Evolutionary conservation across 768 basidiomycete genomes (phyloP).

Genomic region (Leucocoprinus birnbaumii): DNA sequence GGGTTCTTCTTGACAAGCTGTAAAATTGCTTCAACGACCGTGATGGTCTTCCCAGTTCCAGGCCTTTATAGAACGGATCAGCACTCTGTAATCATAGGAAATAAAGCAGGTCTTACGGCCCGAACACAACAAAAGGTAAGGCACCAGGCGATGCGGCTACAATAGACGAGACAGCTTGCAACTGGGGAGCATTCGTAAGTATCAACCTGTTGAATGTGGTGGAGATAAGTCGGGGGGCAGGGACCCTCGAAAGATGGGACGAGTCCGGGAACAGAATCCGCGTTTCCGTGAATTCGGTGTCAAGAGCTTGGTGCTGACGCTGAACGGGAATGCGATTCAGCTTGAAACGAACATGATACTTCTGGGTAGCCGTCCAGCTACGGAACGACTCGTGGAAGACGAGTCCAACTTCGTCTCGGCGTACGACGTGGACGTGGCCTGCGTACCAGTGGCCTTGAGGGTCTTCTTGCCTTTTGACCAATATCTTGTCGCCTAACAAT

Average conservation of each 20-base stretch:
- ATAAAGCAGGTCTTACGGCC: slow-evolving; percentile 46
- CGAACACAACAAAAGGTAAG: slow-evolving; percentile 58
- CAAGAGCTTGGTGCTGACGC: slow-evolving; percentile 59
- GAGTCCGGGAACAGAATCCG: slow-evolving; percentile 49
- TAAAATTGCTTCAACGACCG: slow-evolving; percentile 54
- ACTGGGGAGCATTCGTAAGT: slow-evolving; percentile 41
- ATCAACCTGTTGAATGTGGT: slow-evolving; percentile 41
- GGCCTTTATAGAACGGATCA: slow-evolving; percentile 32
- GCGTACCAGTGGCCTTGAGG: slow-evolving; percentile 48
- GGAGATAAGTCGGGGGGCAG: slow-evolving; percentile 10
- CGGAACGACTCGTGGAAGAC: slow-evolving; percentile 45
- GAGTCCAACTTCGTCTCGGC: slow-evolving; percentile 46
- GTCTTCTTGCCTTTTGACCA: slow-evolving; percentile 41
- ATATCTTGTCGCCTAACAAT: slow-evolving; percentile 48
- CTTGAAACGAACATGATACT: slow-evolving; percentile 53
- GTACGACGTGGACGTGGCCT: slow-evolving; percentile 55
- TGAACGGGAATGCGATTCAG: slow-evolving; percentile 54
- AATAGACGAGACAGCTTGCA: slow-evolving; percentile 47
- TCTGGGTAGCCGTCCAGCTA: slow-evolving; percentile 27
- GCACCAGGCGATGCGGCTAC: slow-evolving; percentile 39
- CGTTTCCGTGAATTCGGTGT: slow-evolving; percentile 38
- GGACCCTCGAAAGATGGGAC: neutral
- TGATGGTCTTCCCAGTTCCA: slow-evolving; percentile 68
- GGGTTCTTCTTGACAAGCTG: slow-evolving; percentile 43
- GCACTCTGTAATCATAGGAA: neutral